Conservation (phyloP, 2,329 filamentous ascomycete genomes). For the Seiridium unicorne region DNA sequence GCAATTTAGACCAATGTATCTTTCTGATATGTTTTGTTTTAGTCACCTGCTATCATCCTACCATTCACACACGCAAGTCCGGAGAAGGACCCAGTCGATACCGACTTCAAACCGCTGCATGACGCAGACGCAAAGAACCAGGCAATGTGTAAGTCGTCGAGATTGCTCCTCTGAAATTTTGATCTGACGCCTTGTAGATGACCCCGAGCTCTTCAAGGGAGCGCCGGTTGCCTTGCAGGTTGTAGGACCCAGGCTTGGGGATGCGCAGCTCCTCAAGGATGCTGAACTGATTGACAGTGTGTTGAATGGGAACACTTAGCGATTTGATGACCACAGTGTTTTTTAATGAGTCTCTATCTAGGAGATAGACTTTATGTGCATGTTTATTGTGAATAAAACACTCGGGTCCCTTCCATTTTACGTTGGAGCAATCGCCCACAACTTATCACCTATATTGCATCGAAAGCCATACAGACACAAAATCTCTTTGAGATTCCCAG, state of each 20-base stretch:
- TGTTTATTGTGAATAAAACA: too few relatives aligned
- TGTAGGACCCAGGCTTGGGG: constrained; percentile 27
- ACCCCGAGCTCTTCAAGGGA: constrained; percentile 30
- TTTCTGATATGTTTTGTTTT: background rate
- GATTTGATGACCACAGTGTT: background rate
- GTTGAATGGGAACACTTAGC: constrained; percentile 14
- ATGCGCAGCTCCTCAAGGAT: constrained; percentile 29
- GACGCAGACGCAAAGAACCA: constrained; percentile 23
- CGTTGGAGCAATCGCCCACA: too few relatives aligned
- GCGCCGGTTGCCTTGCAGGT: constrained; percentile 31
- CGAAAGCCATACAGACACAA: background rate
- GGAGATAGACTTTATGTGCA: background rate
- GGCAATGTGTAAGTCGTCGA: constrained; percentile 23
- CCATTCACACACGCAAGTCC: constrained; percentile 28
- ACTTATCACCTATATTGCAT: background rate
- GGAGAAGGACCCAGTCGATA: constrained; percentile 23
- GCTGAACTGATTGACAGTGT: constrained; percentile 25
- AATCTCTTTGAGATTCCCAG: constrained; percentile 26
- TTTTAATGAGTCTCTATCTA: background rate
- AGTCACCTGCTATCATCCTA: constrained; percentile 31
- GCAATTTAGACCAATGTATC: background rate
- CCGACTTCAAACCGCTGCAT: constrained; percentile 21
- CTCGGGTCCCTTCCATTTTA: too few relatives aligned
- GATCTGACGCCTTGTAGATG: constrained; percentile 18
- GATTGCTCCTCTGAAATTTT: too few relatives aligned